Evolutionary conservation across 805 yeast genomes (phyloP).

Genomic region (Sungouiozyma ichnusensis): DNA sequence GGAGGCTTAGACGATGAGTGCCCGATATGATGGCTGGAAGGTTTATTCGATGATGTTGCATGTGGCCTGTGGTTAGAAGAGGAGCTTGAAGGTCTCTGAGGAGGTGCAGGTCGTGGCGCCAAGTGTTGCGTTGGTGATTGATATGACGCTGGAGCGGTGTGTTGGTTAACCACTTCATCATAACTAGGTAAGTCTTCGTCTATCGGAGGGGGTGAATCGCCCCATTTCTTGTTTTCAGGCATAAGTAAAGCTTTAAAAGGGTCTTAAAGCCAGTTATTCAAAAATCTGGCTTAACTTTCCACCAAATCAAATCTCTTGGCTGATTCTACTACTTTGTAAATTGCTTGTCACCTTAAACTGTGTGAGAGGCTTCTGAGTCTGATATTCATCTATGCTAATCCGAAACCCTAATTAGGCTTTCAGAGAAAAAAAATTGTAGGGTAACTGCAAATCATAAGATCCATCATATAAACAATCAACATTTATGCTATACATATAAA

Average conservation of each 20-base stretch:
- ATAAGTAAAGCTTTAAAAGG: not conserved
- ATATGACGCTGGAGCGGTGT: slow-evolving; percentile 9
- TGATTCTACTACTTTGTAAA: too few relatives aligned
- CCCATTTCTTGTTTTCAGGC: not conserved
- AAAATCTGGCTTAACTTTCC: too few relatives aligned
- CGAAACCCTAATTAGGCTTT: too few relatives aligned
- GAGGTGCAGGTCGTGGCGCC: slow-evolving; percentile 1
- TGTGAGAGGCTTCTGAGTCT: too few relatives aligned
- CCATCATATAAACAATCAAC: too few relatives aligned
- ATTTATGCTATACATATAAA: too few relatives aligned
- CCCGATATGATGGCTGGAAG: not conserved
- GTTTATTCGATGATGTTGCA: not conserved
- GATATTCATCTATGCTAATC: too few relatives aligned
- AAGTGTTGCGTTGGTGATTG: slow-evolving; percentile 7
- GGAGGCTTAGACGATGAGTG: slow-evolving; percentile 1
- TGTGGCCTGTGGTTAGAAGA: not conserved
- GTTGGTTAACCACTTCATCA: slow-evolving; percentile 33
- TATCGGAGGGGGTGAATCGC: slow-evolving; percentile 1
- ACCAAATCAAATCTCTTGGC: too few relatives aligned
- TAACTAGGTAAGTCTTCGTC: slow-evolving; percentile 36
- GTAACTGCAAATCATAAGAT: too few relatives aligned
- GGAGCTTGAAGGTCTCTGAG: not conserved
- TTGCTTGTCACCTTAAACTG: too few relatives aligned
- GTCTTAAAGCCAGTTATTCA: too few relatives aligned
- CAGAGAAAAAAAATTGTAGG: too few relatives aligned